Evolutionary conservation across 768 basidiomycete genomes (phyloP).

Genomic region (Suillus occidentalis): DNA sequence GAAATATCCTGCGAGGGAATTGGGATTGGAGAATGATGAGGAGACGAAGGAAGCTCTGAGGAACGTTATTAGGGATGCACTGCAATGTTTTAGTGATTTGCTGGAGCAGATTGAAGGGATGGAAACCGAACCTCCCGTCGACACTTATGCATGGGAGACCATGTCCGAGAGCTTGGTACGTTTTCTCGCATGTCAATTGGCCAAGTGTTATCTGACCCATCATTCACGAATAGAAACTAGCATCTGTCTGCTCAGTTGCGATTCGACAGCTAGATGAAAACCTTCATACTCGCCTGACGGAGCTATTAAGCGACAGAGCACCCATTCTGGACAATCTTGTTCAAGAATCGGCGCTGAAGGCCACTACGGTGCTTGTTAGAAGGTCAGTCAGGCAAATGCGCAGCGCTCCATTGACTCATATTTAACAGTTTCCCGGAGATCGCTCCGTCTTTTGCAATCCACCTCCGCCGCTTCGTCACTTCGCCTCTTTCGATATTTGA

Average conservation of each 20-base stretch:
- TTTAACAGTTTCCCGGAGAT: slow-evolving; percentile 73
- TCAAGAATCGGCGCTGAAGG: slow-evolving; percentile 87
- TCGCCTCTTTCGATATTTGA: slow-evolving; percentile 88
- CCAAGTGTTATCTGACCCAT: not conserved
- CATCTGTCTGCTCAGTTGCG: slow-evolving; percentile 77
- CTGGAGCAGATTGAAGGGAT: slow-evolving; percentile 79
- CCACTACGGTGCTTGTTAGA: slow-evolving; percentile 79
- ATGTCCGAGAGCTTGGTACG: slow-evolving; percentile 87
- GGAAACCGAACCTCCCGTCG: slow-evolving; percentile 74
- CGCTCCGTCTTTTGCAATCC: slow-evolving; percentile 69
- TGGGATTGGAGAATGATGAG: slow-evolving; percentile 39
- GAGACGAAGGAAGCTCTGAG: slow-evolving; percentile 42
- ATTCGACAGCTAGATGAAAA: slow-evolving; percentile 64
- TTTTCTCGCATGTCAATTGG: not conserved
- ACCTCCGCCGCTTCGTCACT: slow-evolving; percentile 85
- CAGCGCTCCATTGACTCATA: not conserved
- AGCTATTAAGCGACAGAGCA: slow-evolving; percentile 78
- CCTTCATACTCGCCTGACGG: slow-evolving; percentile 67
- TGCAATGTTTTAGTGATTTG: slow-evolving; percentile 78
- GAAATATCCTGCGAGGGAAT: slow-evolving; percentile 43
- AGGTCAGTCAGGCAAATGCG: slow-evolving; percentile 47
- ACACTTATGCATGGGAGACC: slow-evolving; percentile 92
- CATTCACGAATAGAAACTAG: slow-evolving; percentile 65
- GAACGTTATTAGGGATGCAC: slow-evolving; percentile 55
- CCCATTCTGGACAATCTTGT: slow-evolving; percentile 82